Conservation (phyloP, 208 protist species). For the Leishmania major region DNA sequence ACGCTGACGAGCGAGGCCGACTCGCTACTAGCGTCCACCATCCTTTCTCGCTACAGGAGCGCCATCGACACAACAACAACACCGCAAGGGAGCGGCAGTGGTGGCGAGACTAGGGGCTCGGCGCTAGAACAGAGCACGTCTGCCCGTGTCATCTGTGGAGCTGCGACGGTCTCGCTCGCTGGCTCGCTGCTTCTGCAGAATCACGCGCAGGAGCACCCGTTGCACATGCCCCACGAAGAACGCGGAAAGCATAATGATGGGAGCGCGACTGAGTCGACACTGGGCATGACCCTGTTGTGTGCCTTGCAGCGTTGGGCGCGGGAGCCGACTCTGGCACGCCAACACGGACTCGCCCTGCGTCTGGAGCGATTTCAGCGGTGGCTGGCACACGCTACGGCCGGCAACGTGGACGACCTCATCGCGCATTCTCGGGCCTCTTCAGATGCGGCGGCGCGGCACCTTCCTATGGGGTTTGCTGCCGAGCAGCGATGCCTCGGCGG, state of each 20-base stretch:
- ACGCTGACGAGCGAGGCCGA: neutral
- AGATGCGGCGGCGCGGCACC: neutral
- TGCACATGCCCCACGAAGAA: neutral
- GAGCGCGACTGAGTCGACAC: neutral
- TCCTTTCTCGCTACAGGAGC: neutral
- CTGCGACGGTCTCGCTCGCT: conserved; percentile 2
- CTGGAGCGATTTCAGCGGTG: conserved; percentile 14
- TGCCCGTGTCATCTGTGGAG: neutral
- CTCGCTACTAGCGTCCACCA: neutral
- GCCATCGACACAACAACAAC: neutral
- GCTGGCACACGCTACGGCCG: neutral
- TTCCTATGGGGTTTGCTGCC: neutral
- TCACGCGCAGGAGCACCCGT: neutral
- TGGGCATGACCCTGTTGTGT: neutral
- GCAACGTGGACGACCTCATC: neutral
- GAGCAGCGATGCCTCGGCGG: neutral
- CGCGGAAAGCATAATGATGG: neutral
- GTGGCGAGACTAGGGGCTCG: neutral
- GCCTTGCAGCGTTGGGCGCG: neutral
- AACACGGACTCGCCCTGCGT: conserved; percentile 3
- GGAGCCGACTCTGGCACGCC: neutral
- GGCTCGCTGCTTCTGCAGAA: conserved; percentile 5
- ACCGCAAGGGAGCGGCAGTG: neutral
- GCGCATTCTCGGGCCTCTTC: neutral
- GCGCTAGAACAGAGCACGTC: neutral